Base-by-base conservation (phyloP, 2,329 filamentous ascomycete genomes). In the Phyllosticta paracitricarpa region DNA sequence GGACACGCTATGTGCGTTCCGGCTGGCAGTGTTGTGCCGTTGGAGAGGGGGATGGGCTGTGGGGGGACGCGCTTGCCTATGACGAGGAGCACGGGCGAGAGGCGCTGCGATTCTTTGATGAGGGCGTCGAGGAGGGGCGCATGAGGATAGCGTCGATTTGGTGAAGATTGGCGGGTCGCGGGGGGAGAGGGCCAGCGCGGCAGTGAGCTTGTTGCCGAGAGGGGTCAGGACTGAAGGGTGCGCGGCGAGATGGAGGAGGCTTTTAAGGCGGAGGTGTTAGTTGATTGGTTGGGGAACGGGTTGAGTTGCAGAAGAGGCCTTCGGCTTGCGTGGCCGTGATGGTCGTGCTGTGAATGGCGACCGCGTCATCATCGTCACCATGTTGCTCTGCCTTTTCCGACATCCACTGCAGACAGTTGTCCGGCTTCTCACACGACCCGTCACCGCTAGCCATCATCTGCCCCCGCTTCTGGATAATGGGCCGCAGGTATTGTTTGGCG, bases 61-160 rank as follows among this genome's bases (percentile, higher is more conserved):
- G 35, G 35, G 8, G 56, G 54, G 52, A 51, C 51, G 10, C 58
- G 58, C 53, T 59, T 58, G 48, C 52, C 53, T n/a, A 51, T 54
- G 40, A 48, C 40, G 40, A 48, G 40, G 14, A n/a, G 40, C 14
- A 48, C 40, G 40, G 40, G 40, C 40, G 40, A 48, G 40, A 48
- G 40, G 54, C 63, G 61, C 35, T 63, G 61, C 10, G 63, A 63
- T 53, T 66, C 65, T 53, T 64, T 65, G 51, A 66, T 63, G 57
- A 66, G 64, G 28, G 63, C 64, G 40, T 66, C 65, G 2, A 61
- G 60, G 22, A 65, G 58, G 58, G 56, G 55, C 62, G 48, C 17
- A 60, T 30, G 52, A 57, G 51, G 54, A 58, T 12, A 56, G 19
- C 6, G 51, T 58, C 9, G 63, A 59, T 17, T 58, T 54, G 58